A percentile compares a stretch with the other conserved stretches of the same genome.
These are phyloP conservation scores for Pleurotus ostreatus DNA, from an alignment of 768 basidiomycete species.

Conservation along the genomic window DNA sequence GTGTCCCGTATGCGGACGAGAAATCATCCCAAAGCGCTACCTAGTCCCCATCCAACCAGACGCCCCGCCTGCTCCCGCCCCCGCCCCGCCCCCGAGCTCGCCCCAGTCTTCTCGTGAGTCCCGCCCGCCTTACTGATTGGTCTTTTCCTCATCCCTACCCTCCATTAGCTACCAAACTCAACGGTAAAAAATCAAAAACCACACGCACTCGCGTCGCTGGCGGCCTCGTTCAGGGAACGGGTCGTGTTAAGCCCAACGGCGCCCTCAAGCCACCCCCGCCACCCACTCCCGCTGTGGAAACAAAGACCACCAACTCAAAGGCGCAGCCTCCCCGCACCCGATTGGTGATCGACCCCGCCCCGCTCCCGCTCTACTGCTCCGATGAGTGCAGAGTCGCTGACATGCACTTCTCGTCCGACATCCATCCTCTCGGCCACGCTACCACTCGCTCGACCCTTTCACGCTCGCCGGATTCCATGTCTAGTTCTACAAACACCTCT, in stretches of 20 bases:
- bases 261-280: conserved; percentile 36
- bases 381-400: conserved; percentile 69
- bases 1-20: conserved; percentile 78
- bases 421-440: conserved; percentile 32
- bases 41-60: conserved; percentile 39
- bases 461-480: conserved; percentile 24
- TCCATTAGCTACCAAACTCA: conserved; percentile 20
- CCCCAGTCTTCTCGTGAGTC: conserved; percentile 35
- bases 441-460: conserved; percentile 25
- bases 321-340: conserved; percentile 43
- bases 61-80: conserved; percentile 20
- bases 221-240: conserved; percentile 65
- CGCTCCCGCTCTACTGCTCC: conserved; percentile 82
- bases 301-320: conserved; percentile 14
- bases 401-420: conserved; percentile 35
- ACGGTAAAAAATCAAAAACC: conserved; percentile 14
- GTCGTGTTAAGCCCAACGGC: conserved; percentile 57
- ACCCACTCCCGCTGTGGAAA: background rate
- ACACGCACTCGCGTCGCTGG: conserved; percentile 25
- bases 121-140: background rate
- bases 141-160: background rate
- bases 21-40: conserved; percentile 76
- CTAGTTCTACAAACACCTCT: conserved; percentile 35
- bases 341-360: conserved; percentile 74
- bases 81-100: conserved; percentile 36